phyloP scores from a whole-genome alignment of 805 yeast species.

The Yarrowia sp. region DNA sequence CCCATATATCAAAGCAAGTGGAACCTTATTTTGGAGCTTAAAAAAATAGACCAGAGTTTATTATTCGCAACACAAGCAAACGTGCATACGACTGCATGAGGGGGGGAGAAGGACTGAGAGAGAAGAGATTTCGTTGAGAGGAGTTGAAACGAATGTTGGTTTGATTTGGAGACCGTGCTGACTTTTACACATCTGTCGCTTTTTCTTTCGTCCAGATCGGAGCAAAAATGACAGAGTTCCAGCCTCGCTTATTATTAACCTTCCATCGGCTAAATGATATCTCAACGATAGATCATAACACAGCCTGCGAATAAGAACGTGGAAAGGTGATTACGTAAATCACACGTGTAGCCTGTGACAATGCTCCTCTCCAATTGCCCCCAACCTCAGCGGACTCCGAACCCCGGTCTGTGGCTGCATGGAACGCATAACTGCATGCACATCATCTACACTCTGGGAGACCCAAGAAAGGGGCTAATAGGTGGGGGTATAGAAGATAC shows the following conservation, averaged over 20 bases:
- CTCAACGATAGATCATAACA: no score
- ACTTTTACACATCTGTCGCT: not conserved
- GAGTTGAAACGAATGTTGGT: no score
- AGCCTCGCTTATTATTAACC: slow-evolving; percentile 17
- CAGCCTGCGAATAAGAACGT: no score
- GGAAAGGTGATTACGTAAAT: no score
- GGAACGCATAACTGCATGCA: slow-evolving; percentile 18
- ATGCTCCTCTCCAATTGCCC: no score
- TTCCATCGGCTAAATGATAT: not conserved
- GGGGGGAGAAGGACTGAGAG: no score
- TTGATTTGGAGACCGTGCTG: not conserved
- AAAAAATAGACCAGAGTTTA: slow-evolving; percentile 1
- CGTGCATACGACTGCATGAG: slow-evolving; percentile 9
- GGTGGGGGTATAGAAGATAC: no score
- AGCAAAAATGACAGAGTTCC: not conserved
- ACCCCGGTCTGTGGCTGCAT: slow-evolving; percentile 1
- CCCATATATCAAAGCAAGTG: slow-evolving; percentile 27
- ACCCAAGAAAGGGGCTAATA: not conserved
- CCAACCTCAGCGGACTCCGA: no score
- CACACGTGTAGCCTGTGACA: no score
- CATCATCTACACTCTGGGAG: not conserved
- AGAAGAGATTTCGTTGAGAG: no score
- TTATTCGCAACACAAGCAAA: slow-evolving; percentile 1
- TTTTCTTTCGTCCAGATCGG: not conserved
- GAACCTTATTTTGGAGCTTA: slow-evolving; percentile 17